Percentiles rank a stretch among this genome's conserved stretches.
These are phyloP conservation scores for Sedum album DNA, from an alignment of 164 flowering plant species.

Conservation along the genomic window DNA sequence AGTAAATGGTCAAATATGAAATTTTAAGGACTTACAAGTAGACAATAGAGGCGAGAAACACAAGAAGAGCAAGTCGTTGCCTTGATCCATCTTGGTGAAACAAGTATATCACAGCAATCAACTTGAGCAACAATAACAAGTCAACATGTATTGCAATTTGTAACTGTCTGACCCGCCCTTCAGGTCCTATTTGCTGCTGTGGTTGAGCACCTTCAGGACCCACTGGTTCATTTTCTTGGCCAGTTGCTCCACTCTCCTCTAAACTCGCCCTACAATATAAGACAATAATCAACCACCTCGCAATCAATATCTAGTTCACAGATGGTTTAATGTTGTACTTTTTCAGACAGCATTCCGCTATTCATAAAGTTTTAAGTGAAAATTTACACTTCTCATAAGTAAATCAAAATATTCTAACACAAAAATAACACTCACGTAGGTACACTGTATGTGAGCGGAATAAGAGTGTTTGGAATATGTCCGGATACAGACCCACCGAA, in stretches of 20 bases:
- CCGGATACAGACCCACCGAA: slow-evolving; percentile 44
- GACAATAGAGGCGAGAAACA: slow-evolving; percentile 61
- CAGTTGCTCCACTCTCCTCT: slow-evolving; percentile 39
- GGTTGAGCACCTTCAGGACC: slow-evolving; percentile 42
- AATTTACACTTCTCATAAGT: no score
- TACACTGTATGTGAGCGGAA: slow-evolving; percentile 68
- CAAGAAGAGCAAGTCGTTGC: slow-evolving; percentile 72
- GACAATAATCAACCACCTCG: not conserved
- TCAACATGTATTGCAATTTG: slow-evolving; percentile 89
- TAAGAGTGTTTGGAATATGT: slow-evolving; percentile 52
- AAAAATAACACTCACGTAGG: slow-evolving; percentile 77
- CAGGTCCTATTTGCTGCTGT: slow-evolving; percentile 44
- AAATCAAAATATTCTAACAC: not conserved
- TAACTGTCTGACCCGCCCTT: slow-evolving; percentile 83
- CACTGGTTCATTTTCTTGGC: slow-evolving; percentile 55
- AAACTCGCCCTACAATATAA: slow-evolving; percentile 34
- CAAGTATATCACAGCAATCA: slow-evolving; percentile 83
- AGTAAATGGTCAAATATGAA: not conserved
- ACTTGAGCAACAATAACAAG: slow-evolving; percentile 73
- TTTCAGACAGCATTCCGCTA: not conserved
- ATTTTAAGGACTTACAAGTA: slow-evolving; percentile 63
- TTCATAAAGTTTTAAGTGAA: not conserved
- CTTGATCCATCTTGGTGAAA: slow-evolving; percentile 97
- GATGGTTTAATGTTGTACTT: not conserved
- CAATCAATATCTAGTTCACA: not conserved